Base-by-base conservation (phyloP, 2,329 filamentous ascomycete species). In the Aspergillus pseudoglaucus region DNA sequence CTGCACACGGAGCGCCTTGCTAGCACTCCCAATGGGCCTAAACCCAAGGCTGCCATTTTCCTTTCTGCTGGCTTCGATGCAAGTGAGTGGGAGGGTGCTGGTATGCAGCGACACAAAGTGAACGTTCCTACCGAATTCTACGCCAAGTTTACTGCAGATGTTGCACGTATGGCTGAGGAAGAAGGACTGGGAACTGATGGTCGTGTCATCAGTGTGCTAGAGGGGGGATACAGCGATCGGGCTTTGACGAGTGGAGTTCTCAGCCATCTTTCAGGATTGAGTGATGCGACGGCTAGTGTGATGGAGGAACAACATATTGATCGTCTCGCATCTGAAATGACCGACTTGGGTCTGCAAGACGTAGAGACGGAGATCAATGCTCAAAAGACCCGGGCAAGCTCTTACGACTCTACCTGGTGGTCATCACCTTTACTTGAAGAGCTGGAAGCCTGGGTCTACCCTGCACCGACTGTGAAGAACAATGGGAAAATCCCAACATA, bases 81-180 rank as follows among this genome's bases (percentile, higher is more conserved):
- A 3, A 96, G 90, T 62, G 90, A 98, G 64, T 94, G 88, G 83
- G 93, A 98, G 66, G 84, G 87, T 15, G 76, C 80, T 3, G 89
- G 88, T 3, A 98, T 98, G 93, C 93, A 98, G 68, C 81, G 93
- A 42, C 93, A 98, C 68, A 85, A 87, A 49, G 90, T 95, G 60
- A 95, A 95, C 61, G 93, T 98, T 2, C 91, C 93, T 0, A 98
- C 91, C 0, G 88, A 91, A 46, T 98, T 98, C 65, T 98, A 97
- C 63, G 93, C 93, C 43, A 83, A 87, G 1, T 86, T 98, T 54
- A 91, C 91, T 0, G 80, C 84, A 40, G 93, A 98, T 61, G 81
- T 96, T 3, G 84, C 94, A 12, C 82, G 79, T 42, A 74, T 98
- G 50, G 87, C 94, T 0, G 79, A 87, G 37, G 90, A 96, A 64